phyloP scores from a whole-genome alignment of 352 stramenopile species.

The Globisporangium okanoganense region DNA sequence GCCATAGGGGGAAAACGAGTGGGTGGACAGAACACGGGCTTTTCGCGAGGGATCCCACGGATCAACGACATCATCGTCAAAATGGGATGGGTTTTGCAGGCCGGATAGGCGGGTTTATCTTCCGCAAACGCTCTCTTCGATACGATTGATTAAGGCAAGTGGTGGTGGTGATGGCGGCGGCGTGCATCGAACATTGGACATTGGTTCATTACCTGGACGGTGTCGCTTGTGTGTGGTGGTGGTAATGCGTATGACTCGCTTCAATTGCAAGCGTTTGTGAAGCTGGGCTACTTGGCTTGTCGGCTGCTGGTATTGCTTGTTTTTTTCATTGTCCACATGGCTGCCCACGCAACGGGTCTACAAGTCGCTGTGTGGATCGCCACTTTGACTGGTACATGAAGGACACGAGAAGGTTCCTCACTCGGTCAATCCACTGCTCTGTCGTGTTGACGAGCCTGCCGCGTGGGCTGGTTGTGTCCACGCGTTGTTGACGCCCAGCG shows the following conservation, averaged over 20 bases:
- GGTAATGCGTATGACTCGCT: background rate
- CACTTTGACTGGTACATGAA: background rate
- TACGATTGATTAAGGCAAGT: no score
- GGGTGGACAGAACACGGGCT: constrained; percentile 10
- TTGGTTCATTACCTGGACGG: no score
- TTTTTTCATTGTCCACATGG: no score
- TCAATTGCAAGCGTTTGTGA: no score
- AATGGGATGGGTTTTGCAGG: no score
- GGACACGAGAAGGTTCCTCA: no score
- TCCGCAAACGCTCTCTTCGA: background rate
- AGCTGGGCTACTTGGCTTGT: no score
- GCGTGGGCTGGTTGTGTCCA: background rate
- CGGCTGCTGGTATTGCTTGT: no score
- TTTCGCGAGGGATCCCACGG: background rate
- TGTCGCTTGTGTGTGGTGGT: background rate
- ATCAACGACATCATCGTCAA: background rate
- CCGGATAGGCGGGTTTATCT: no score
- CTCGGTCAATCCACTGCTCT: background rate
- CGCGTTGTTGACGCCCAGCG: background rate
- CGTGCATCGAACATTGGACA: background rate
- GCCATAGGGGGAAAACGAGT: constrained; percentile 13
- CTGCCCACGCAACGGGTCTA: background rate
- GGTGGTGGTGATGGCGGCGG: background rate
- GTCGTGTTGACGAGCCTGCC: background rate
- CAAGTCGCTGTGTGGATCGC: background rate